A percentile compares a stretch with the other conserved stretches of the same genome.
Conservation (phyloP, 2,329 filamentous ascomycete genomes). For the Cercospora canescens region DNA sequence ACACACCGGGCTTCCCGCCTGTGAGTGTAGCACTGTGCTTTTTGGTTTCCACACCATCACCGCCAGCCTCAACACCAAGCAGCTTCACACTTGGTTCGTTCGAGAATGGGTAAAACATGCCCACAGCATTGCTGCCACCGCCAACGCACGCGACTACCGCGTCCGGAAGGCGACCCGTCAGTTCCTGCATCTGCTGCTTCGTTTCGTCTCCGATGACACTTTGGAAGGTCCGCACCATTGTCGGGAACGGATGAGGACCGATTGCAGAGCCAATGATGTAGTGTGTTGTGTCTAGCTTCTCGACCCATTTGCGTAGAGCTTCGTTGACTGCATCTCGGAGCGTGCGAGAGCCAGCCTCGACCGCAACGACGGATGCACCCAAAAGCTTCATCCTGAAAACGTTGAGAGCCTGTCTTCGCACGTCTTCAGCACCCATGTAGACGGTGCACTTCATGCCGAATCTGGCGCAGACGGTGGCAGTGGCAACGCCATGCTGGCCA, state of each 20-base stretch:
- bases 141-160: constrained; percentile 96
- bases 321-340: constrained; percentile 78
- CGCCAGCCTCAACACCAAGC: constrained; percentile 91
- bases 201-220: constrained; percentile 95
- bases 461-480: constrained; percentile 95
- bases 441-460: constrained; percentile 98
- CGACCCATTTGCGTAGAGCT: constrained; percentile 90
- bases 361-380: constrained; percentile 87
- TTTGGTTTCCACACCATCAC: constrained; percentile 83
- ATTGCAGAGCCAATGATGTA: constrained; percentile 99
- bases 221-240: constrained; percentile 96
- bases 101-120: constrained; percentile 98
- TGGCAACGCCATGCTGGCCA: constrained; percentile 96
- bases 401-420: constrained; percentile 92
- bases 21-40: constrained; percentile 87
- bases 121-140: constrained; percentile 89
- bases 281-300: constrained; percentile 88
- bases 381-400: constrained; percentile 98
- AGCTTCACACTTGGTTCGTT: constrained; percentile 83
- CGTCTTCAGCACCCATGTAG: constrained; percentile 98
- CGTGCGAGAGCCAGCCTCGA: constrained; percentile 80
- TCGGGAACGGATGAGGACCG: constrained; percentile 95
- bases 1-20: constrained; percentile 83
- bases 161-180: constrained; percentile 86
- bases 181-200: constrained; percentile 82